These are phyloP conservation scores for Candida frijolesensis DNA, from an alignment of 1,139 yeast genomes.

Conservation along the genomic window DNA sequence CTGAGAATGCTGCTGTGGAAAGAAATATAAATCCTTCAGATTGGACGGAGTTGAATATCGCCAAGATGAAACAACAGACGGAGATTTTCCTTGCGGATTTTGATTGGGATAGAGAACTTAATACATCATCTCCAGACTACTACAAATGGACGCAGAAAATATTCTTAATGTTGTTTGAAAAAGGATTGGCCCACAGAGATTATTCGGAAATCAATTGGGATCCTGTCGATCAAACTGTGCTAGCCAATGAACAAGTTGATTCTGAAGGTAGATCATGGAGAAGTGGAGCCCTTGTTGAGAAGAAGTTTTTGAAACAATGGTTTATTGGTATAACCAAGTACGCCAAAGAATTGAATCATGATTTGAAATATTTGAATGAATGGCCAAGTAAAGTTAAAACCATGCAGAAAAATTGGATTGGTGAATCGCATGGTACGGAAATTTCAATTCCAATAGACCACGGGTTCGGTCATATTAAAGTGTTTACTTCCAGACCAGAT, in stretches of 20 bases:
- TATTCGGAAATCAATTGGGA: slow-evolving; percentile 97
- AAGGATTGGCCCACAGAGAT: slow-evolving; percentile 81
- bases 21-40: slow-evolving; percentile 72
- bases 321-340: slow-evolving; percentile 84
- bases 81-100: slow-evolving; percentile 76
- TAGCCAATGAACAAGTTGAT: slow-evolving; percentile 97
- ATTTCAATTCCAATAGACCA: slow-evolving; percentile 44
- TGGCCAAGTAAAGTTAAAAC: slow-evolving; percentile 92
- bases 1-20: slow-evolving; percentile 96
- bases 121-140: slow-evolving; percentile 87
- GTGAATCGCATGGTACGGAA: slow-evolving; percentile 81
- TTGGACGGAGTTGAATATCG: slow-evolving; percentile 82
- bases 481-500: slow-evolving; percentile 89
- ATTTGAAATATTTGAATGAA: slow-evolving; percentile 56
- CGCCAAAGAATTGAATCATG: slow-evolving; percentile 66
- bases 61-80: slow-evolving; percentile 84
- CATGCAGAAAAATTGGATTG: slow-evolving; percentile 96
- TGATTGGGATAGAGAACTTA: slow-evolving; percentile 90
- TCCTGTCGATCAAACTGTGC: slow-evolving; percentile 89
- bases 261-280: slow-evolving; percentile 91
- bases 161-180: slow-evolving; percentile 68
- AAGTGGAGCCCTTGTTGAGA: slow-evolving; percentile 93
- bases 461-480: slow-evolving; percentile 35
- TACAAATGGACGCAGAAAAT: slow-evolving; percentile 92
- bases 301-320: slow-evolving; percentile 83